Evolutionary conservation across 140 eudicot species (phyloP).

Genomic region (Cichorium intybus): DNA sequence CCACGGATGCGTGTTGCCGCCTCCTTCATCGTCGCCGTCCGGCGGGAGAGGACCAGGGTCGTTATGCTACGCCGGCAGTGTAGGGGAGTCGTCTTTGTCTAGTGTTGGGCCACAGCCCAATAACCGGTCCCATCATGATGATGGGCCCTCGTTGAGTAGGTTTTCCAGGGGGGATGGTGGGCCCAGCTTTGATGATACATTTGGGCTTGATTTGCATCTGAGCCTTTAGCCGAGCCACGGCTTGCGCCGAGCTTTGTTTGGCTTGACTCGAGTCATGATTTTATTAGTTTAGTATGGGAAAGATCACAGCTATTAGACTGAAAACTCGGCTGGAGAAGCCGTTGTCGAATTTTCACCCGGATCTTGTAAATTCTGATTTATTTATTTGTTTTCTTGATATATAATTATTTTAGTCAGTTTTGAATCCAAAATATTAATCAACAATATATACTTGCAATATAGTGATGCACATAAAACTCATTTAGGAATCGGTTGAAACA

Average conservation of each 20-base stretch:
- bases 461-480: too few species aligned
- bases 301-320: conserved; percentile 17
- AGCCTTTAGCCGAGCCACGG: conserved; percentile 48
- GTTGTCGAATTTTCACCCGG: conserved; percentile 33
- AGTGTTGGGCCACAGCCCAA: conserved; percentile 45
- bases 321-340: conserved; percentile 43
- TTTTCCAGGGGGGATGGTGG: conserved; percentile 53
- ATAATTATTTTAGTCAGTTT: conserved; percentile 5
- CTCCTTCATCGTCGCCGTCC: conserved; percentile 29
- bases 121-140: conserved; percentile 27
- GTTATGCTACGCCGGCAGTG: conserved; percentile 50
- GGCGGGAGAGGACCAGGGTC: conserved; percentile 53
- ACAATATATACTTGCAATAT: too few species aligned
- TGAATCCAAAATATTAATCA: not conserved
- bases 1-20: conserved; percentile 68
- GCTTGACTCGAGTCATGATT: conserved; percentile 6
- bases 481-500: too few species aligned
- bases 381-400: conserved; percentile 36
- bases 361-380: conserved; percentile 48
- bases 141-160: conserved; percentile 48
- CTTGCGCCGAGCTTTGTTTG: not conserved
- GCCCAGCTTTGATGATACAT: conserved; percentile 66
- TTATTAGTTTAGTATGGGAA: conserved; percentile 14
- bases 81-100: conserved; percentile 32
- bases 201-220: conserved; percentile 69